Evolutionary conservation across 108 stramenopile species (phyloP), one percentile per base, ranked within the genome.

Genomic region (Skeletonema costatum): DNA sequence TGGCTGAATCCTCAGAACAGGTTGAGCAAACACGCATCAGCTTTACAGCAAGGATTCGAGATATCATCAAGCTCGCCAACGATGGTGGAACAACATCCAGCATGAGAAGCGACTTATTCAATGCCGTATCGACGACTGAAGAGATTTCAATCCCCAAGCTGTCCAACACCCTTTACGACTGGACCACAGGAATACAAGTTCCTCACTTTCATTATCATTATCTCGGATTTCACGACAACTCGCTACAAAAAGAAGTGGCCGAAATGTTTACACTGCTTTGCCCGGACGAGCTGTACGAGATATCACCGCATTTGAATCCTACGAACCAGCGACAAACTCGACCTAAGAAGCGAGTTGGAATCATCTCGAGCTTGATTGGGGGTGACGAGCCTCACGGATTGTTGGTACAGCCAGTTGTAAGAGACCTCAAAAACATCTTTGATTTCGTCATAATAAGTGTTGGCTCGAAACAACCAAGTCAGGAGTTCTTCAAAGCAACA

Each of bases 381-480:
- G 75, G 64, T 21, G 64, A 73, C 39, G 84, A 85, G 60, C 84
- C 84, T 36, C 84, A 85, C 41, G 84, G 84, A 12, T 56, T 75
- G 5, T 38, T 85, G 25, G 69, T 85, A 12, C 33, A 70, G 33
- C 75, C 76, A 17, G 71, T 85, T 17, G 73, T 85, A 12, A 13
- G 64, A n/a, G 41, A 56, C 17, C 67, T 85, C 2, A 66, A 64
- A 5, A 36, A 13, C 11, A 48, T 51, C 38, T 85, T 75, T 65
- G 79, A 85, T 4, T 71, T 76, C 42, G 60, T 29, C 39, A 46
- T 80, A 2, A 61, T 85, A 0, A 62, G 64, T 31, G 39, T 77
- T 1, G 84, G 84, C 2, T 29, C 65, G 0, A 75, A 68, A 72
- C 3, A 6, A 38, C 42, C 60, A 29, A 62, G 56, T 12, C 10